phyloP scores from a whole-genome alignment of 768 basidiomycete species.

The Gloeostereum incarnatum region DNA sequence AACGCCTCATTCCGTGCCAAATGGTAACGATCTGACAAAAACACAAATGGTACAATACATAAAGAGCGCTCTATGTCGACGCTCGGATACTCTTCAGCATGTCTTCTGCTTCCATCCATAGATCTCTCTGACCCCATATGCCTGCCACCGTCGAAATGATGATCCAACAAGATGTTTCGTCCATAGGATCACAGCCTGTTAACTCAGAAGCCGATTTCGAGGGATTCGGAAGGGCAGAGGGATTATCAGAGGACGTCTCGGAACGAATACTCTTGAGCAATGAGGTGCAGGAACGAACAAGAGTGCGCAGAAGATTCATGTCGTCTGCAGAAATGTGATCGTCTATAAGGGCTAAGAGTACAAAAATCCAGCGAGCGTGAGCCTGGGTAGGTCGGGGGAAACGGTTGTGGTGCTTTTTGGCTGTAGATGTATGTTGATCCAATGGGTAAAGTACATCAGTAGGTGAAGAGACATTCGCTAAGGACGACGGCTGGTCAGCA shows the following conservation, averaged over 20 bases:
- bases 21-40: not conserved
- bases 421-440: slow-evolving; percentile 62
- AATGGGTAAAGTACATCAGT: slow-evolving; percentile 77
- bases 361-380: slow-evolving; percentile 75
- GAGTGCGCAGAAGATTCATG: slow-evolving; percentile 63
- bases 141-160: slow-evolving; percentile 53
- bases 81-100: slow-evolving; percentile 22
- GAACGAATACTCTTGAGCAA: slow-evolving; percentile 30
- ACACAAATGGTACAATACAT: not conserved
- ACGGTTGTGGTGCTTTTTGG: too few relatives aligned
- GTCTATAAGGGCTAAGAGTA: slow-evolving; percentile 60
- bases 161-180: slow-evolving; percentile 62
- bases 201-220: slow-evolving; percentile 4
- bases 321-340: slow-evolving; percentile 67
- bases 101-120: slow-evolving; percentile 72
- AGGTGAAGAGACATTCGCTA: slow-evolving; percentile 68
- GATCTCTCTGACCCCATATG: slow-evolving; percentile 72
- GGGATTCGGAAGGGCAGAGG: too few relatives aligned
- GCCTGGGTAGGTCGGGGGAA: slow-evolving; percentile 35
- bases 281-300: slow-evolving; percentile 61
- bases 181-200: slow-evolving; percentile 13
- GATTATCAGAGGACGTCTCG: slow-evolving; percentile 5
- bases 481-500: slow-evolving; percentile 1
- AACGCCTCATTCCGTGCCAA: too few relatives aligned
- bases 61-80: not conserved